Evolutionary conservation across 2,329 filamentous ascomycete species (phyloP), one percentile per base, ranked within the genome.

Genomic region (Thyridium curvatum): DNA sequence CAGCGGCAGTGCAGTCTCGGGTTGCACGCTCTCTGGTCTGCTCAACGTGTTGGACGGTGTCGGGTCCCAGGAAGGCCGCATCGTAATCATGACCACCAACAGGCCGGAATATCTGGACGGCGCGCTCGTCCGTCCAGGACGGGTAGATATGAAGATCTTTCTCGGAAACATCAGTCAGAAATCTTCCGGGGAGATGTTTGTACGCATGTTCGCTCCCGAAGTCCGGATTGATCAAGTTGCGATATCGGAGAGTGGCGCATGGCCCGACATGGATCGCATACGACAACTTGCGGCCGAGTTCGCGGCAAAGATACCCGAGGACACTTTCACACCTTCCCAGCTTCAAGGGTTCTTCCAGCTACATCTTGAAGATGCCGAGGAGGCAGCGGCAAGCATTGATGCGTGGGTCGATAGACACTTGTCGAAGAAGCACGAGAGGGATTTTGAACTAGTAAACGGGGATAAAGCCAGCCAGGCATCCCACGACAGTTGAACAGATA

Each of bases 71-170:
- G 82, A 86, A 58, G 82, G 81, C 2, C 69, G 79, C 8, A 74
- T 86, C 2, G 64, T 86, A 1, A 74, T 86, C 45, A 85, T 86
- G 82, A 86, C 81, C 0, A 83, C 81, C 0, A 86, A 86, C 47
- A 72, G 77, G 41, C 68, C 71, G 0, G 74, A 82, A 41, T 72
- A 74, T 41, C 67, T 84, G 0, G 79, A 84, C 41, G 57, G 67
- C 3, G 79, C 79, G 0, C 64, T 84, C 2, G 69, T 82, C 17
- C 66, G 80, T 0, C 79, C 80, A 0, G 81, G 80, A 0, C 61
- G 79, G 3, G 71, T 84, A 1, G 79, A 85, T 42, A 65, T 79
- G 55, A 70, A 68, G 33, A 66, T 83, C 12, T 59, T 65, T 38
- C 84, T 86, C 53, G 56, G 58, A 1, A 54, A 60, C 21, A 60